Evolutionary conservation across 495 filamentous ascomycete species (phyloP).

Genomic region (Saxophila tyrrhenica): DNA sequence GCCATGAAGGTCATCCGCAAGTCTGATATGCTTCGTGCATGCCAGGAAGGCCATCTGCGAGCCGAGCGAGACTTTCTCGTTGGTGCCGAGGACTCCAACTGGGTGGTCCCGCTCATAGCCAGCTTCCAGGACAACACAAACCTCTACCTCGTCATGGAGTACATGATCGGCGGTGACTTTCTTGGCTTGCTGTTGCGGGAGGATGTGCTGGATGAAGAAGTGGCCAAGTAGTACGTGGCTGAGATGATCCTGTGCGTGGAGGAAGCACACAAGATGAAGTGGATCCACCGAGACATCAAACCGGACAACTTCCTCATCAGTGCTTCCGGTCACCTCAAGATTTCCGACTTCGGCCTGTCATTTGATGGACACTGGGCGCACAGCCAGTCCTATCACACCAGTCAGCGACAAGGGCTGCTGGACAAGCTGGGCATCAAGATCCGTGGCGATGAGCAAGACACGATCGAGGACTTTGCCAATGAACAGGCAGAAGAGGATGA

Average conservation of each 20-base stretch:
- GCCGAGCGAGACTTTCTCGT: slow-evolving; percentile 89
- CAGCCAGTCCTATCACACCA: slow-evolving; percentile 71
- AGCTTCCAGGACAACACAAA: slow-evolving; percentile 79
- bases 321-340: slow-evolving; percentile 79
- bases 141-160: slow-evolving; percentile 92
- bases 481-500: slow-evolving; percentile 41
- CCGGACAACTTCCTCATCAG: slow-evolving; percentile 93
- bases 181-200: slow-evolving; percentile 73
- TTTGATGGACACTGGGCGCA: slow-evolving; percentile 95
- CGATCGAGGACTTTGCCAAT: slow-evolving; percentile 39
- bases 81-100: slow-evolving; percentile 65
- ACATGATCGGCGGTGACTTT: slow-evolving; percentile 93
- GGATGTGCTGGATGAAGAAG: slow-evolving; percentile 62
- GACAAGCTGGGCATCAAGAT: slow-evolving; percentile 63
- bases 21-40: slow-evolving; percentile 74
- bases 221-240: slow-evolving; percentile 75
- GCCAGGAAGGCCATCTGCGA: slow-evolving; percentile 83
- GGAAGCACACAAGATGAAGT: slow-evolving; percentile 73
- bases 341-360: slow-evolving; percentile 87
- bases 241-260: slow-evolving; percentile 95
- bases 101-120: slow-evolving; percentile 79
- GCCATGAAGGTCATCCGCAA: slow-evolving; percentile 97
- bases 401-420: slow-evolving; percentile 66
- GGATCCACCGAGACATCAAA: slow-evolving; percentile 93
- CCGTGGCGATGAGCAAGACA: slow-evolving; percentile 64